Base-by-base conservation (phyloP, 306 rosid genomes). In the Lupinus albus region DNA sequence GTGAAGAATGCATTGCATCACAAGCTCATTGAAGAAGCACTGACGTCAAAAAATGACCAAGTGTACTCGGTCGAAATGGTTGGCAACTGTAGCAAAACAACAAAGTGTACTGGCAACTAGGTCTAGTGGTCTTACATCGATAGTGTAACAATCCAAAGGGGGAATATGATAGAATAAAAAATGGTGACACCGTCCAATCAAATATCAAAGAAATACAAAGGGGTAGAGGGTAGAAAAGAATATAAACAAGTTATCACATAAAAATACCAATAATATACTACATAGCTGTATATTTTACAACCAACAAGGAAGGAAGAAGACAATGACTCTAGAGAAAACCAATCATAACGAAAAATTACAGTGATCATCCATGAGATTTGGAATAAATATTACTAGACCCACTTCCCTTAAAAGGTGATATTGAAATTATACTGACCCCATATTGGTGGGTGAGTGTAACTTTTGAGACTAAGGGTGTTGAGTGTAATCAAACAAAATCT, bases 151-250 rank as follows among this genome's bases (percentile, higher is more conserved):
- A 17, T 50, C 21, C 11, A 41, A 6, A 10, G 58, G 45, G 38
- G 33, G 32, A 69, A 25, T 70, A 28, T 28, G 54, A 47, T 46
- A 32, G 59, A 14, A 13, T 54, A 20, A 10, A 36, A 14, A 60
- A 42, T 17, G 30, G 6, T n/a, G 4, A 4, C 30, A 25, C 72
- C 64, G 35, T 68, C 53, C 30, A 38, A 33, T 33, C 38, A 33
- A 35, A 33, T 11, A 33, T 25, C 39, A 45, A 39, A 2, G 11
- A 38, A 44, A 64, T 13, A 35, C 28, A 17, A 20, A 36, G 11
- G 51, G 50, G 18, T 9, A 20, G 61, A 21, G 28, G 17, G 51
- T 1, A 12, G 0, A 62, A 39, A 10, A 15, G 41, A 54, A 64
- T 30, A 18, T 5, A 12, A 44, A 11, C 36, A 63, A 30, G 7